Evolutionary conservation across 2,329 filamentous ascomycete species (phyloP), one percentile per base, ranked within the genome.

Genomic region (Canariomyces notabilis): DNA sequence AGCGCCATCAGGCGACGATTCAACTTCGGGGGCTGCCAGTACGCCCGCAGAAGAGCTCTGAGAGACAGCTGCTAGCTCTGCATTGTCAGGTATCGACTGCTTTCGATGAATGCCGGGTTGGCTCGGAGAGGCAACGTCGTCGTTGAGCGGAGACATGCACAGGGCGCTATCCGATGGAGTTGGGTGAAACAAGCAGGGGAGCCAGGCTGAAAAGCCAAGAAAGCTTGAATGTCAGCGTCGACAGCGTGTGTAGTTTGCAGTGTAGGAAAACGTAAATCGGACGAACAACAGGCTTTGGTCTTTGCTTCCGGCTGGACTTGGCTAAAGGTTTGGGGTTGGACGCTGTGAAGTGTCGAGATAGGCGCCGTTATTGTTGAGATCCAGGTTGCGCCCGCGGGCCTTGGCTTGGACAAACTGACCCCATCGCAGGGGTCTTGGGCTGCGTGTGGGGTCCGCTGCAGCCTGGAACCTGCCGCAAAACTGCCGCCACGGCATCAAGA

Each of bases 91-190:
- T 16, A 4, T 26, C n/a, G 49, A 26, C 20, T 16, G 53, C 51
- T 57, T 41, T 32, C 47, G 31, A 20, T 42, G 29, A 36, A 14
- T 42, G 52, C 55, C 57, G 36, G 50, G 36, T 29, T 49, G 50
- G 55, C 50, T 53, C 29, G 49, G 37, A 22, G 49, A 31, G 32
- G 37, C 51, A 37, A 46, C 44, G 37, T 53, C 44, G 23, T 53
- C 50, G 41, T 49, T 46, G 50, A 55, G 53, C 42, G 55, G 51
- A 59, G 58, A 59, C 58, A 61, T 61, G 49, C 58, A 61, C 52
- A 37, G 42, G 22, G 31, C 4, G 29, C 29, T 32, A 33, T 42
- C 23, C 21, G 33, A 33, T 23, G 19, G 29, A 33, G 20, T 34
- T 34, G 45, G 31, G 33, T 15, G 21, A 18, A 21, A 22, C 3